Evolutionary conservation across 2,329 filamentous ascomycete species (phyloP).

Genomic region (Microthyrium microscopicum): DNA sequence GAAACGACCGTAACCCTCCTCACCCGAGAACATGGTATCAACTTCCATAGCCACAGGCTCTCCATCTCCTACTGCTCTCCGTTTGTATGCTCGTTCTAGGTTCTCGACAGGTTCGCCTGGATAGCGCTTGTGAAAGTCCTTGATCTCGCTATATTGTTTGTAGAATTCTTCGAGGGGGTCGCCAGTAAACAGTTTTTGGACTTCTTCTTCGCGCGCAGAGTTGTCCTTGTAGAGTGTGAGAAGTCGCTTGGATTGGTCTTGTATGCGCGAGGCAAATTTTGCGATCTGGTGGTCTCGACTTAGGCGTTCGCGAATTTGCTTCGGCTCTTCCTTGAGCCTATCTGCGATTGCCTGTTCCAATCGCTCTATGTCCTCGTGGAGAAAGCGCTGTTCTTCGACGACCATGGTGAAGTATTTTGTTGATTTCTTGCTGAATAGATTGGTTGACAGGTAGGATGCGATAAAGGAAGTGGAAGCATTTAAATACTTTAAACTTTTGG

Average conservation of each 20-base stretch:
- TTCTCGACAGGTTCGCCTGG: slow-evolving; percentile 93
- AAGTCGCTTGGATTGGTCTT: slow-evolving; percentile 66
- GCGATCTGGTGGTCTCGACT: slow-evolving; percentile 85
- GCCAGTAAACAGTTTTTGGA: slow-evolving; percentile 67
- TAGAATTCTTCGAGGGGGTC: slow-evolving; percentile 92
- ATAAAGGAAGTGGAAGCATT: neutral
- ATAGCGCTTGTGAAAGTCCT: slow-evolving; percentile 76
- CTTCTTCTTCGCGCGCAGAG: slow-evolving; percentile 55
- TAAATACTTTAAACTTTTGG: neutral
- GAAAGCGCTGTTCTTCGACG: slow-evolving; percentile 80
- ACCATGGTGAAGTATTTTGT: no score
- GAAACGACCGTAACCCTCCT: slow-evolving; percentile 84
- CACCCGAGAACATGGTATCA: slow-evolving; percentile 86
- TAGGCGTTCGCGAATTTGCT: slow-evolving; percentile 74
- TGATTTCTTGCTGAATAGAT: no score
- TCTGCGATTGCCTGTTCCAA: slow-evolving; percentile 89
- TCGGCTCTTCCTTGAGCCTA: slow-evolving; percentile 73
- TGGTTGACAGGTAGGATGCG: no score
- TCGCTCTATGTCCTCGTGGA: slow-evolving; percentile 92
- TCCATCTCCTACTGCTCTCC: slow-evolving; percentile 46
- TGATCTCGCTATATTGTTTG: slow-evolving; percentile 63
- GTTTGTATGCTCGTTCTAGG: slow-evolving; percentile 79
- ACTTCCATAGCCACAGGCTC: slow-evolving; percentile 47
- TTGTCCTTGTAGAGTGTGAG: slow-evolving; percentile 72
- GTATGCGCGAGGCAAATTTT: slow-evolving; percentile 72